Evolutionary conservation across 208 protist genomes (phyloP), one percentile per base, ranked within the genome.

Genomic region (Trypanosoma scelopori): DNA sequence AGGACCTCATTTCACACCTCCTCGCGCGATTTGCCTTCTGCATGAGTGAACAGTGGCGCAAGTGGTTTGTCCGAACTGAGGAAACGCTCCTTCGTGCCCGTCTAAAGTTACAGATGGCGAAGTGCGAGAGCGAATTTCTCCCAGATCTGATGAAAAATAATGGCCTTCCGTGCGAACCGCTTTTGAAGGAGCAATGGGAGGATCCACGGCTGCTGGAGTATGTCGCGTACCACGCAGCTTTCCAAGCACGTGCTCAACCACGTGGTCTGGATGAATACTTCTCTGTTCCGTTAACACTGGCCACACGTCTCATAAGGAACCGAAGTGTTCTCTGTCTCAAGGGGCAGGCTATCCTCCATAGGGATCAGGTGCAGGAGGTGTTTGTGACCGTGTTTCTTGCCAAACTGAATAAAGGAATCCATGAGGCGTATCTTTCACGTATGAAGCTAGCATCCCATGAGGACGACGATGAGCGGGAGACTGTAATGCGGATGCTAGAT

Each of bases 21-120:
- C 75, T 93, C 13, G 76, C 85, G 55, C 86, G 91, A 57, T 89
- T 89, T 55, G 91, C 87, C n/a, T 97, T 94, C 58, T 97, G 91
- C 71, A 92, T 91, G 86, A 92, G 81, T 58, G 89, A 97, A 63
- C 66, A 71, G 28, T 97, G 91, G 91, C 82, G 91, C 35, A 89
- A 94, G 61, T 97, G 91, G 89, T 83, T 94, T 47, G 74, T 93
- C 18, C 45, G 67, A 27, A 77, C 76, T 4, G 91, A 97, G 71
- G 88, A 93, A 59, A 72, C 85, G 18, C 81, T 97, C 43, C 77
- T 97, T 51, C 85, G 78, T n/a, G 88, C 85, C 7, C 76, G 87
- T 30, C 64, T 95, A 9, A 75, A 77, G 51, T 64, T 95, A 67
- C 79, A 88, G 51, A 62, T 91, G 51, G 74, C 81, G 45, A 92